Conservation (phyloP, 179 eudicot genomes). For the Amaranthus tricolor region DNA sequence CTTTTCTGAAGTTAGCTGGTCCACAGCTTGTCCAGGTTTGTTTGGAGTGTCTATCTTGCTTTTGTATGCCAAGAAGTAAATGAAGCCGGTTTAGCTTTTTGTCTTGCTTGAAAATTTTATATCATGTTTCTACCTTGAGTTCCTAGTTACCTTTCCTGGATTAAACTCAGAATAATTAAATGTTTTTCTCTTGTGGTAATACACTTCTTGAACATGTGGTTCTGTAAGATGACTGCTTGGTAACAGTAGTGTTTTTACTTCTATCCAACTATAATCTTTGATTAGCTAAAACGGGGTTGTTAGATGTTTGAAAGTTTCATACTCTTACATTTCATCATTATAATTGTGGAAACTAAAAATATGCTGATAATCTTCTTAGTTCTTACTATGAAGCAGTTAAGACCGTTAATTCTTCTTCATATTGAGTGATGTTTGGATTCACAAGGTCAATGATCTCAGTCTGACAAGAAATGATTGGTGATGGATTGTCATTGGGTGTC, state of each 20-base stretch:
- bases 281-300: not conserved
- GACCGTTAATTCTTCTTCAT: not conserved
- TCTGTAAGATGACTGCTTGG: not conserved
- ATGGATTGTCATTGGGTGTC: not conserved
- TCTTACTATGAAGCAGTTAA: not conserved
- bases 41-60: not conserved
- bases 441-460: not conserved
- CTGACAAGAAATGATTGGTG: too few species aligned
- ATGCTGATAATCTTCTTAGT: not conserved
- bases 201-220: not conserved
- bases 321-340: not conserved
- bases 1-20: constrained; percentile 92
- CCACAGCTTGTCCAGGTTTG: constrained; percentile 97
- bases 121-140: not conserved
- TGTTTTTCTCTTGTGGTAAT: not conserved
- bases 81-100: not conserved
- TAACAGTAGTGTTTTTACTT: not conserved
- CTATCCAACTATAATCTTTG: not conserved
- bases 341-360: not conserved
- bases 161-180: not conserved
- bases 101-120: not conserved
- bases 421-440: not conserved
- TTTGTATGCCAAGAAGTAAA: not conserved
- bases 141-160: not conserved
- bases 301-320: not conserved